Evolutionary conservation across 768 basidiomycete species (phyloP).

Genomic region (Galerina marginata): DNA sequence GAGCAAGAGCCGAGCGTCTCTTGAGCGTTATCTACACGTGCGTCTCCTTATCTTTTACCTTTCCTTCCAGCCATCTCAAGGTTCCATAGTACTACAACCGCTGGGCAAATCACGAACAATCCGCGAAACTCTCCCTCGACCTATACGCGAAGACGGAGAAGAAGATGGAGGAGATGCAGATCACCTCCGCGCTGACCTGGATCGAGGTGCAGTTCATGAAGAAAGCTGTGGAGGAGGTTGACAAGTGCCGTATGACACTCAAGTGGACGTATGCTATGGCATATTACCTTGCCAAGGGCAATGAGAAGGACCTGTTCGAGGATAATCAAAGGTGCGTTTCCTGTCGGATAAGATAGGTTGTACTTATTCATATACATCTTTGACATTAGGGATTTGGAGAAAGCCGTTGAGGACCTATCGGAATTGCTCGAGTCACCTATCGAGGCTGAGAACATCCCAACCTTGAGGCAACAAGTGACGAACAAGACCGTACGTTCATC

Average conservation of each 20-base stretch:
- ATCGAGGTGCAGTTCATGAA: conserved; percentile 99
- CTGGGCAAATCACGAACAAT: conserved; percentile 99
- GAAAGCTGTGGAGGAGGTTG: conserved; percentile 93
- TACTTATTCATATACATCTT: neutral
- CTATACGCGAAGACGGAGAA: conserved; percentile 96
- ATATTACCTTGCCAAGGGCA: conserved; percentile 90
- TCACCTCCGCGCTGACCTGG: conserved; percentile 91
- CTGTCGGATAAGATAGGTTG: neutral
- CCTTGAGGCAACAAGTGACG: conserved; percentile 88
- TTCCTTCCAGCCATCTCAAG: neutral
- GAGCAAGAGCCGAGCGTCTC: conserved; percentile 84
- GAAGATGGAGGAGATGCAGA: conserved; percentile 99
- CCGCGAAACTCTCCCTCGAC: conserved; percentile 94
- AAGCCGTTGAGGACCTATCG: conserved; percentile 93
- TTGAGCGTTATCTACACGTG: conserved; percentile 96
- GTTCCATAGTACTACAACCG: conserved; percentile 92
- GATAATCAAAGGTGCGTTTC: conserved; percentile 86
- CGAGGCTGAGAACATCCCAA: conserved; percentile 81
- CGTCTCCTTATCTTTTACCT: conserved; percentile 34
- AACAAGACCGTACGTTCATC: conserved; percentile 81
- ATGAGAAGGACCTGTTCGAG: conserved; percentile 94
- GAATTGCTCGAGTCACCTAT: conserved; percentile 93
- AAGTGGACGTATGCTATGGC: conserved; percentile 99
- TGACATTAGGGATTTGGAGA: conserved; percentile 78
- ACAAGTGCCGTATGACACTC: conserved; percentile 90